These are phyloP conservation scores for Bacidia gigantensis DNA, from an alignment of 495 filamentous ascomycete species.

Conservation along the genomic window DNA sequence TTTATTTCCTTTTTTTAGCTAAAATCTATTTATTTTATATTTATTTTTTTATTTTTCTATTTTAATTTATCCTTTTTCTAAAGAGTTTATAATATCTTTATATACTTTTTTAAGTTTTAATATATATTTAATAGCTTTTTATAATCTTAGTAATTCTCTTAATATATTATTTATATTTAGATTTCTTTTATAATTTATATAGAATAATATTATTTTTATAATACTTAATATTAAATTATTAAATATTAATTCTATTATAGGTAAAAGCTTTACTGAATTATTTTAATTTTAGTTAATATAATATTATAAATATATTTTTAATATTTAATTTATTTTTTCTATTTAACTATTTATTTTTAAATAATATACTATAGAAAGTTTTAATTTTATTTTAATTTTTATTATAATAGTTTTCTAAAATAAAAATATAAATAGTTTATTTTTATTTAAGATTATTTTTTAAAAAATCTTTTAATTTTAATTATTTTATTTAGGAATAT, in stretches of 20 bases:
- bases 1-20: constrained; percentile 7
- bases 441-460: not conserved
- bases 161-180: not conserved
- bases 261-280: not conserved
- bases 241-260: not conserved
- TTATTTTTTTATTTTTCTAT: constrained; percentile 1
- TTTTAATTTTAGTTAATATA: not conserved
- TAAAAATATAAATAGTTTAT: not conserved
- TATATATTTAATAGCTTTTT: constrained; percentile 1
- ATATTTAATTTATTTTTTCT: constrained; percentile 4
- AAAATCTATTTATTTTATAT: not conserved
- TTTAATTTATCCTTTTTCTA: not conserved
- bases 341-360: constrained; percentile 5
- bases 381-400: not conserved
- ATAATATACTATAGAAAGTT: constrained; percentile 2
- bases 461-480: not conserved
- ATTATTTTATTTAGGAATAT: constrained; percentile 2
- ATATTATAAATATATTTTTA: not conserved
- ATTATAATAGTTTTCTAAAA: constrained; percentile 3
- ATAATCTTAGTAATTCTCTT: not conserved
- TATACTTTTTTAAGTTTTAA: not conserved
- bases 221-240: not conserved
- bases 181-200: constrained; percentile 3
- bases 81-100: not conserved
- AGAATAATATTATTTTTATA: not conserved